A percentile compares a stretch with the other conserved stretches of the same genome.
phyloP scores from a whole-genome alignment of 805 yeast genomes.

The Yarrowia sp. region DNA sequence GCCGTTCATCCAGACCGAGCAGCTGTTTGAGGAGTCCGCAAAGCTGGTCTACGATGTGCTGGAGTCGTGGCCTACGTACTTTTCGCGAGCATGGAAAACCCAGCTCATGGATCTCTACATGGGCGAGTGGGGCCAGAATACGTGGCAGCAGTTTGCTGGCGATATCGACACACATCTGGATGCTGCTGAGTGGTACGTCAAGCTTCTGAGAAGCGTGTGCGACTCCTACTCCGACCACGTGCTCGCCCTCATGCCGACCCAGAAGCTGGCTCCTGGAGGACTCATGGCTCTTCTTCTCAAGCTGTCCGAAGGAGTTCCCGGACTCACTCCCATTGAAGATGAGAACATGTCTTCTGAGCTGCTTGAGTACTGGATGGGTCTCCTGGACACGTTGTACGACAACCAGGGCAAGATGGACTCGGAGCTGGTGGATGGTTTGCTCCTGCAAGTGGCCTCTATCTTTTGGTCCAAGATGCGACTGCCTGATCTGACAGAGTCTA shows the following conservation, averaged over 20 bases:
- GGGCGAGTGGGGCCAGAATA: slow-evolving; percentile 13
- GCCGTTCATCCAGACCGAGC: slow-evolving; percentile 5
- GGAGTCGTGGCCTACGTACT: slow-evolving; percentile 13
- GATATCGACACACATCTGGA: slow-evolving; percentile 5
- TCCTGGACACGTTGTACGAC: slow-evolving; percentile 35
- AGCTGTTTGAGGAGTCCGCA: slow-evolving; percentile 14
- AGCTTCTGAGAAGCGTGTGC: neutral
- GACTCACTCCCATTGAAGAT: slow-evolving; percentile 35
- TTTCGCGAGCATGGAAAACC: slow-evolving; percentile 6
- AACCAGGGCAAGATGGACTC: slow-evolving; percentile 12
- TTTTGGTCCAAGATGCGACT: slow-evolving; percentile 13
- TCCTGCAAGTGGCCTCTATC: slow-evolving; percentile 8
- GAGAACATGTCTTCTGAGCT: slow-evolving; percentile 34
- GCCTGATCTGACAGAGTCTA: neutral
- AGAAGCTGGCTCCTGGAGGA: slow-evolving; percentile 10
- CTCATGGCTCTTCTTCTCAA: slow-evolving; percentile 8
- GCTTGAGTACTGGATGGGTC: slow-evolving; percentile 40
- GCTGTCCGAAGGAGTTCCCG: slow-evolving; percentile 28
- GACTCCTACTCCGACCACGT: slow-evolving; percentile 13
- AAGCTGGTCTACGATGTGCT: slow-evolving; percentile 17
- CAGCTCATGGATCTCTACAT: slow-evolving; percentile 1
- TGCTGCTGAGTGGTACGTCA: slow-evolving; percentile 21
- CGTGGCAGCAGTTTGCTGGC: neutral
- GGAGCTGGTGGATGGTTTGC: neutral
- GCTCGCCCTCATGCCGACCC: neutral